Conservation (phyloP, 108 stramenopile species). For the Pseudonitzschia multistriata region DNA sequence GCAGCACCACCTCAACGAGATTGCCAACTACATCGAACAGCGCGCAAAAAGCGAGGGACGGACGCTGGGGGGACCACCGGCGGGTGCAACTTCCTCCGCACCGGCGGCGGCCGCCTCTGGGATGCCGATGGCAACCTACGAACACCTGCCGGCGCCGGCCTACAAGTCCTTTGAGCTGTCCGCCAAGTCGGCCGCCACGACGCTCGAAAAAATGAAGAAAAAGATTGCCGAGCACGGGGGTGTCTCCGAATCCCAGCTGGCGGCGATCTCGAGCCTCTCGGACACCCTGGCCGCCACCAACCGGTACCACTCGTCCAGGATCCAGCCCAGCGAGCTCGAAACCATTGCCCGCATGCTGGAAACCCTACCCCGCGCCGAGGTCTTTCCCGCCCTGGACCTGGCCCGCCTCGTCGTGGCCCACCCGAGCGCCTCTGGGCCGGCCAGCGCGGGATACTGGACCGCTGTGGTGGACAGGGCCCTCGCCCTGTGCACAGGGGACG, state of each 20-base stretch:
- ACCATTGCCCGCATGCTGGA: conserved; percentile 55
- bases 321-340: conserved; percentile 47
- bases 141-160: conserved; percentile 66
- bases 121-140: conserved; percentile 41
- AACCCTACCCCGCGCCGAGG: conserved; percentile 43
- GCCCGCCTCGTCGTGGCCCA: conserved; percentile 71
- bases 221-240: conserved; percentile 69
- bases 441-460: conserved; percentile 51
- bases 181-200: conserved; percentile 51
- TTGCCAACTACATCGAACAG: conserved; percentile 90
- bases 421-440: conserved; percentile 58
- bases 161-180: conserved; percentile 70
- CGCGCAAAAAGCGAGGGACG: conserved; percentile 55
- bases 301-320: conserved; percentile 74
- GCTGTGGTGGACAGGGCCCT: conserved; percentile 30
- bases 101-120: conserved; percentile 38
- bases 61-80: conserved; percentile 52
- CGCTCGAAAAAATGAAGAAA: conserved; percentile 64
- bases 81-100: conserved; percentile 21
- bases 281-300: conserved; percentile 64
- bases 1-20: conserved; percentile 85
- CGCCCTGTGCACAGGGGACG: conserved; percentile 21
- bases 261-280: conserved; percentile 28
- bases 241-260: conserved; percentile 37
- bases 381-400: conserved; percentile 80